A percentile compares a stretch with the other conserved stretches of the same genome.
Conservation (phyloP, 2,329 filamentous ascomycete genomes). For the Aspergillus viridinutans region DNA sequence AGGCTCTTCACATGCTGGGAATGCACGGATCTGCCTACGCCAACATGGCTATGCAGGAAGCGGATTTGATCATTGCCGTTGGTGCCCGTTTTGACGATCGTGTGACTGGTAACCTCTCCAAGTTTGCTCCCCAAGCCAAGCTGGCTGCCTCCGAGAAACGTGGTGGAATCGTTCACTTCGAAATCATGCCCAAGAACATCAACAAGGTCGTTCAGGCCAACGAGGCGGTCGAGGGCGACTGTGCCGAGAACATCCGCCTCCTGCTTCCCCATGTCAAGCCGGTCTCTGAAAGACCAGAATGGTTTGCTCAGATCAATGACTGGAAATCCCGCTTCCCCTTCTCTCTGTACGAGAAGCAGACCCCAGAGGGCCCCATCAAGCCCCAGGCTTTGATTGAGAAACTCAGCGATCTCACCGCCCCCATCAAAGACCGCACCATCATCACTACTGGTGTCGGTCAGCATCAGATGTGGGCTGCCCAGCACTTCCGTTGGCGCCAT, state of each 20-base stretch:
- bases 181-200: constrained; percentile 99
- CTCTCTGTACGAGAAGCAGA: constrained; percentile 72
- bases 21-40: constrained; percentile 98
- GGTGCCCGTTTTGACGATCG: constrained; percentile 95
- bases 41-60: constrained; percentile 97
- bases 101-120: constrained; percentile 74
- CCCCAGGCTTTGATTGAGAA: constrained; percentile 90
- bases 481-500: constrained; percentile 92
- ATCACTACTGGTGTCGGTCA: constrained; percentile 94
- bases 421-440: constrained; percentile 77
- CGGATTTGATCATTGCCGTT: constrained; percentile 91
- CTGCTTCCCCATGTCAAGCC: constrained; percentile 69
- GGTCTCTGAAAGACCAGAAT: constrained; percentile 67
- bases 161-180: constrained; percentile 94
- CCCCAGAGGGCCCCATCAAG: constrained; percentile 77
- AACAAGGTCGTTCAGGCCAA: constrained; percentile 98
- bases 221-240: constrained; percentile 91
- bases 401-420: constrained; percentile 75
- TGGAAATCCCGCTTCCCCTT: constrained; percentile 95
- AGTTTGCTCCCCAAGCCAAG: constrained; percentile 86
- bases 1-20: constrained; percentile 95
- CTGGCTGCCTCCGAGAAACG: constrained; percentile 77
- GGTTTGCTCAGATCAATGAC: constrained; percentile 82
- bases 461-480: constrained; percentile 98
- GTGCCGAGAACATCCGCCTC: constrained; percentile 69